phyloP scores from a whole-genome alignment of 306 rosid genomes.

The Glycine tomentella region DNA sequence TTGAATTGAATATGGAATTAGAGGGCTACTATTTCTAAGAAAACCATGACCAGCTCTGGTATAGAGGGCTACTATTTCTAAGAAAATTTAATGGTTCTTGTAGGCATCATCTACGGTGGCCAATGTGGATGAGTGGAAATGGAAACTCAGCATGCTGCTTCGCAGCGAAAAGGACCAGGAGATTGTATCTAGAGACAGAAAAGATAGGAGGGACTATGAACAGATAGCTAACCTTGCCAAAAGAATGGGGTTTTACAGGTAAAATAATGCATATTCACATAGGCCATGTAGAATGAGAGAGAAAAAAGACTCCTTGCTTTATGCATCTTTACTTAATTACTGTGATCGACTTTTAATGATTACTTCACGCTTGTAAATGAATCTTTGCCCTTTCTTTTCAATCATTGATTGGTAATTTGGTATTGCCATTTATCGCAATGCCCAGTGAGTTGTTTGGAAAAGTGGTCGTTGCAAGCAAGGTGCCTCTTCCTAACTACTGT shows the following conservation, averaged over 20 bases:
- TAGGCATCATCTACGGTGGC: slow-evolving; percentile 93
- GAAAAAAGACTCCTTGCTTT: slow-evolving; percentile 1
- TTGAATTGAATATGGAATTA: slow-evolving; percentile 15
- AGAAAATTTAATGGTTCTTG: slow-evolving; percentile 43
- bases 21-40: neutral
- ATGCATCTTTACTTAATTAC: neutral
- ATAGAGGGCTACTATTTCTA: slow-evolving; percentile 27
- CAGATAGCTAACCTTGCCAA: slow-evolving; percentile 93
- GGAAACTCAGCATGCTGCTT: slow-evolving; percentile 90
- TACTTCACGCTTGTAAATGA: slow-evolving; percentile 11
- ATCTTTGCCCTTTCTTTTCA: neutral
- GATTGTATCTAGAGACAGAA: slow-evolving; percentile 83
- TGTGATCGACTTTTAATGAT: slow-evolving; percentile 19
- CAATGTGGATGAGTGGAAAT: slow-evolving; percentile 99
- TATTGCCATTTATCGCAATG: slow-evolving; percentile 40
- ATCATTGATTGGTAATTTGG: slow-evolving; percentile 8
- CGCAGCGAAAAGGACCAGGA: slow-evolving; percentile 90
- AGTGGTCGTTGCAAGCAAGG: slow-evolving; percentile 94
- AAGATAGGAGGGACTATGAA: slow-evolving; percentile 94
- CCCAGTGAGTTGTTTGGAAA: slow-evolving; percentile 83
- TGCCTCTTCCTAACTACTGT: slow-evolving; percentile 96
- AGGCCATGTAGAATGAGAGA: neutral
- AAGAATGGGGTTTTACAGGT: slow-evolving; percentile 93
- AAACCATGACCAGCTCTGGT: slow-evolving; percentile 6
- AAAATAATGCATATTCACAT: slow-evolving; percentile 30